Evolutionary conservation across 2,329 filamentous ascomycete species (phyloP).

Genomic region (Ophiostoma montium): DNA sequence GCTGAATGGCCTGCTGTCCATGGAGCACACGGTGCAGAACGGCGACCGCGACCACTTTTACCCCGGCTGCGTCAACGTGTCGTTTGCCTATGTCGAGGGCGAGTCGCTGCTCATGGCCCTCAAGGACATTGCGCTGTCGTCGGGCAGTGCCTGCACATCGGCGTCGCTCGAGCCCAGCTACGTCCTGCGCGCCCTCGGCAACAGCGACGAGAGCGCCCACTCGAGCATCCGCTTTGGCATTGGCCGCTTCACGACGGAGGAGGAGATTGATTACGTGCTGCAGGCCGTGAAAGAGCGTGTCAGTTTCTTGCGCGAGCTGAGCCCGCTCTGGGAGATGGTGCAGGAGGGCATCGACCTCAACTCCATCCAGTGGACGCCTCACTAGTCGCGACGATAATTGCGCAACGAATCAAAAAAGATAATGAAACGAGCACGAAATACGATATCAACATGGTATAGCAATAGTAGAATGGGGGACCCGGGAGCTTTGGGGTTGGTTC

Average conservation of each 20-base stretch:
- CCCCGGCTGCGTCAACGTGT: conserved; percentile 94
- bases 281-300: conserved; percentile 88
- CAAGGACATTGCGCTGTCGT: conserved; percentile 94
- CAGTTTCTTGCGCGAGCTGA: conserved; percentile 83
- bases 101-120: conserved; percentile 96
- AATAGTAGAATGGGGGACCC: neutral
- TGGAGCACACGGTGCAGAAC: conserved; percentile 90
- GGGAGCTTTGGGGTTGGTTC: no score
- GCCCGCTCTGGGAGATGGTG: conserved; percentile 92
- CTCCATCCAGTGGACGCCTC: conserved; percentile 97
- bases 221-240: conserved; percentile 97
- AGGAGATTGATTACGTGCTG: conserved; percentile 92
- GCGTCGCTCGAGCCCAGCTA: conserved; percentile 95
- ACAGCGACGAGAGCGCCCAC: conserved; percentile 93
- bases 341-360: conserved; percentile 93
- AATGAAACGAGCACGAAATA: conserved; percentile 1
- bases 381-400: conserved; percentile 33
- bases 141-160: conserved; percentile 91
- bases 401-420: conserved; percentile 11
- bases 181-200: conserved; percentile 84
- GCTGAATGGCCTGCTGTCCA: conserved; percentile 62
- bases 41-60: conserved; percentile 76
- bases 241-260: conserved; percentile 87
- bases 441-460: neutral
- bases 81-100: conserved; percentile 95